These are phyloP conservation scores for Trichoderma sp. DNA, from an alignment of 2,329 filamentous ascomycete species.

Conservation along the genomic window DNA sequence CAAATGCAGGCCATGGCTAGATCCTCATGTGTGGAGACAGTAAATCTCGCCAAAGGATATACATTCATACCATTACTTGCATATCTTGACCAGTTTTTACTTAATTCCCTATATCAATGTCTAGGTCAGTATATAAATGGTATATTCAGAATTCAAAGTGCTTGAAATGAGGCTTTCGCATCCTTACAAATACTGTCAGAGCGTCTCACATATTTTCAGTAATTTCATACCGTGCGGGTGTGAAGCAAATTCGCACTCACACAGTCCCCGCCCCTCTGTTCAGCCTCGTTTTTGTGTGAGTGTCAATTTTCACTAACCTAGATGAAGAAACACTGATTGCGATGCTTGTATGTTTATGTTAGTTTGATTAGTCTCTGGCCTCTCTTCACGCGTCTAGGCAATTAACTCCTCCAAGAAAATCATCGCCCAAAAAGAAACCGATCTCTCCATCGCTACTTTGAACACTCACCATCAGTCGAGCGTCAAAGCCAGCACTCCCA, in stretches of 20 bases:
- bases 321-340: not conserved
- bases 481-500: not conserved
- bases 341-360: not conserved
- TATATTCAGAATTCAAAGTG: too few relatives aligned
- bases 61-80: too few relatives aligned
- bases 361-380: not conserved
- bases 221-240: slow-evolving; percentile 4
- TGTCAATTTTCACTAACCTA: not conserved
- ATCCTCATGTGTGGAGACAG: too few relatives aligned
- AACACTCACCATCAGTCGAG: too few relatives aligned
- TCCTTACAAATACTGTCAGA: not conserved
- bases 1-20: too few relatives aligned
- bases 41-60: too few relatives aligned
- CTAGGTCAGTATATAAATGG: too few relatives aligned
- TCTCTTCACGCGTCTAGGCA: not conserved
- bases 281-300: not conserved
- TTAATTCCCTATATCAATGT: too few relatives aligned
- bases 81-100: too few relatives aligned
- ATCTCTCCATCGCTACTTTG: not conserved
- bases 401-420: not conserved
- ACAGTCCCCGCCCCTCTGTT: slow-evolving; percentile 31
- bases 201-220: too few relatives aligned
- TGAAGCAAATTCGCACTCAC: not conserved
- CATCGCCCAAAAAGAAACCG: not conserved
- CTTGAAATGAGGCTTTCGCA: too few relatives aligned